A percentile compares a stretch with the other conserved stretches of the same genome.
These are phyloP conservation scores for Skeletonema marinoi DNA, from an alignment of 108 stramenopile genomes.

Conservation along the genomic window DNA sequence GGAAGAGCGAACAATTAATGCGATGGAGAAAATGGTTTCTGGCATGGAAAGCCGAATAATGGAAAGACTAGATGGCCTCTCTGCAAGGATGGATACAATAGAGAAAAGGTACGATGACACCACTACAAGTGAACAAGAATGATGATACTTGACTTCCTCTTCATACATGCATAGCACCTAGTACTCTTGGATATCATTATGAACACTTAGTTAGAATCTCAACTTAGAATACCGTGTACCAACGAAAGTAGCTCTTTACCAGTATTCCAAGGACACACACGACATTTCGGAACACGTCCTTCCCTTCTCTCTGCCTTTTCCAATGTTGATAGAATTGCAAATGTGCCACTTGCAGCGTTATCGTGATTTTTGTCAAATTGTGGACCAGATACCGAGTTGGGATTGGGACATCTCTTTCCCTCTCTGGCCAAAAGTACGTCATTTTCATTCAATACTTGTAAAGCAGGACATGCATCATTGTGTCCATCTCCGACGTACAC, in stretches of 20 bases:
- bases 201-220: not conserved
- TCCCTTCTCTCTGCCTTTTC: conserved; percentile 20
- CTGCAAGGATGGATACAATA: conserved; percentile 21
- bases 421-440: conserved; percentile 43
- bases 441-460: conserved; percentile 30
- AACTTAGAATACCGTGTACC: conserved; percentile 13
- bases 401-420: conserved; percentile 17
- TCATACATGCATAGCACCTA: too few relatives aligned
- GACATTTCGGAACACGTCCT: conserved; percentile 28
- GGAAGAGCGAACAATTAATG: conserved; percentile 28
- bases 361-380: conserved; percentile 16
- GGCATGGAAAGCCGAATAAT: conserved; percentile 34
- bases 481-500: conserved; percentile 51
- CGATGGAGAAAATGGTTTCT: conserved; percentile 18
- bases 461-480: conserved; percentile 50
- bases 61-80: conserved; percentile 18
- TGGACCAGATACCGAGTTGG: conserved; percentile 33
- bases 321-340: conserved; percentile 28
- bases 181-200: not conserved
- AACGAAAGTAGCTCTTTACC: conserved; percentile 28
- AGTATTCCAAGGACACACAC: conserved; percentile 26
- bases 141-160: too few relatives aligned
- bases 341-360: conserved; percentile 1
- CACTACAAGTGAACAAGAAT: not conserved
- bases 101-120: conserved; percentile 12